Percentiles rank a stretch among this genome's conserved stretches.
Evolutionary conservation across 345 rosid genomes (phyloP).

Genomic region (Sisymbrium irio): DNA sequence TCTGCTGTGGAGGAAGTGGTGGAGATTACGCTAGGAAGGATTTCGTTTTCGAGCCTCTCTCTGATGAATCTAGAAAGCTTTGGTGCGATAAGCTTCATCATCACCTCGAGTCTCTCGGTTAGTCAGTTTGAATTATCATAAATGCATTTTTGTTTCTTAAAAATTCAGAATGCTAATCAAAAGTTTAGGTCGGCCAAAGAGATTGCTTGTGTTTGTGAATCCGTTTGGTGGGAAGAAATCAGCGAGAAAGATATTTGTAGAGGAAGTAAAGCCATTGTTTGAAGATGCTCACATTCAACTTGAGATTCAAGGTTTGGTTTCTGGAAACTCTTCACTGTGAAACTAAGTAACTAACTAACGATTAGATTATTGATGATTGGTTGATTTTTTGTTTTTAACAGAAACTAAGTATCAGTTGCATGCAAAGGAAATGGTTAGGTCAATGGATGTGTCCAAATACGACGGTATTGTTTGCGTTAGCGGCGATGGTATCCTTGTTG

Average conservation of each 20-base stretch:
- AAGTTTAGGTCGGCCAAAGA: constrained; percentile 68
- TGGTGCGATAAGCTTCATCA: constrained; percentile 67
- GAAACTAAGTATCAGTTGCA: constrained; percentile 75
- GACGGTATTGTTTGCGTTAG: constrained; percentile 96
- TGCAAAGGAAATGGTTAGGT: constrained; percentile 67
- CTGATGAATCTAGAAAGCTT: constrained; percentile 49
- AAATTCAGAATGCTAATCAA: neutral
- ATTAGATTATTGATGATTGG: neutral
- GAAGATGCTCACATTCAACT: constrained; percentile 72
- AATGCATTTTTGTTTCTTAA: neutral
- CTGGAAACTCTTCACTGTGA: neutral
- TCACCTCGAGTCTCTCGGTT: constrained; percentile 65
- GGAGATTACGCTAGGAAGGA: constrained; percentile 61
- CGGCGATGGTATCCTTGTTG: constrained; percentile 93
- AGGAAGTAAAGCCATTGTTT: constrained; percentile 73
- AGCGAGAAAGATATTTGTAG: constrained; percentile 60
- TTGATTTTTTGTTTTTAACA: constrained; percentile 24
- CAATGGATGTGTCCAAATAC: constrained; percentile 55
- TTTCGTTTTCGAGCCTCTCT: constrained; percentile 65
- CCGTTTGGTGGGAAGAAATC: constrained; percentile 86
- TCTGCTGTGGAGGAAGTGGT: constrained; percentile 47
- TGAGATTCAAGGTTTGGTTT: constrained; percentile 57
- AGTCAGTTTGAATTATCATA: neutral
- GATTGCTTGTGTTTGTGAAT: constrained; percentile 63
- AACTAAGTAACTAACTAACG: neutral